Evolutionary conservation across 129 eudicot genomes (phyloP).

Genomic region (Heracleum sosnowskyi): DNA sequence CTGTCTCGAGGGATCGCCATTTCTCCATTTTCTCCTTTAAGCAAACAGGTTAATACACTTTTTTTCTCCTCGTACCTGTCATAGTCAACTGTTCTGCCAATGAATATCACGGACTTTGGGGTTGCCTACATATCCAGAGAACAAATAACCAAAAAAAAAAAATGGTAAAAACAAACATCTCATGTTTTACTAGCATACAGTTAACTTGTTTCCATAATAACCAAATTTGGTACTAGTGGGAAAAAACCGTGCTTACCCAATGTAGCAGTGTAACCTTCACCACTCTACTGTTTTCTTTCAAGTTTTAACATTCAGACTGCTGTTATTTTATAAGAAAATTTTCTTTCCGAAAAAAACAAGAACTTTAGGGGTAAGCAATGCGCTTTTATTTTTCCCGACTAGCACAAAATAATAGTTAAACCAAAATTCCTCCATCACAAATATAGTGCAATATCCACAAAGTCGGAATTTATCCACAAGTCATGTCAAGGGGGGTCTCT

Average conservation of each 20-base stretch:
- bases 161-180: not conserved
- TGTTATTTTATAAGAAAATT: not conserved
- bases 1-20: conserved; percentile 93
- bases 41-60: conserved; percentile 36
- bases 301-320: not conserved
- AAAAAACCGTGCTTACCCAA: not conserved
- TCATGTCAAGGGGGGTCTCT: not conserved
- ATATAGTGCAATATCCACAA: not conserved
- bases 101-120: not conserved
- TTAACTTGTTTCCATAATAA: not conserved
- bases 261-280: not conserved
- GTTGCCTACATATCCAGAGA: not conserved
- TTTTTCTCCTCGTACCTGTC: not conserved
- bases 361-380: not conserved
- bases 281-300: not conserved
- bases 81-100: not conserved
- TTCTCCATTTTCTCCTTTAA: conserved; percentile 68
- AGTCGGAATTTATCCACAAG: not conserved
- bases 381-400: not conserved
- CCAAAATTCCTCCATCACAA: not conserved
- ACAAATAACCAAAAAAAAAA: not conserved
- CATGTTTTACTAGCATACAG: not conserved
- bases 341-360: not conserved
- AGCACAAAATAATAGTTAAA: not conserved
- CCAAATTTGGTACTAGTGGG: not conserved